A percentile compares a stretch with the other conserved stretches of the same genome.
These are phyloP conservation scores for Beta corolliflora DNA, from an alignment of 179 eudicot genomes.

Conservation along the genomic window DNA sequence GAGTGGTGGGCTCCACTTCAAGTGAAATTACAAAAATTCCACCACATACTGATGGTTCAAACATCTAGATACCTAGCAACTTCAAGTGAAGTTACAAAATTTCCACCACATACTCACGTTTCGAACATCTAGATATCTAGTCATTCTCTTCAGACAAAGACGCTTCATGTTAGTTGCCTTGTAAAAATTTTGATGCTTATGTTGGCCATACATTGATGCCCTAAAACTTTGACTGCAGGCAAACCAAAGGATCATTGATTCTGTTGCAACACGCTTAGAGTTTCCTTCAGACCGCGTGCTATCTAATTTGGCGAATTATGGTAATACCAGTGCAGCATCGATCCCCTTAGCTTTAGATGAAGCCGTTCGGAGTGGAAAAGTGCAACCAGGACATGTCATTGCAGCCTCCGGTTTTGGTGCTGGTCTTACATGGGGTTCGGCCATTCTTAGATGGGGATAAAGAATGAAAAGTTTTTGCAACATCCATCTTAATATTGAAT, in stretches of 20 bases:
- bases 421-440: constrained; percentile 98
- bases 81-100: too few species aligned
- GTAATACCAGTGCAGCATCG: constrained; percentile 95
- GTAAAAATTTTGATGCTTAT: not conserved
- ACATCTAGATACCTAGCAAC: too few species aligned
- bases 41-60: too few species aligned
- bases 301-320: constrained; percentile 85
- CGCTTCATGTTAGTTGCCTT: not conserved
- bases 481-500: constrained; percentile 18
- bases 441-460: constrained; percentile 86
- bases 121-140: too few species aligned
- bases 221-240: constrained; percentile 53
- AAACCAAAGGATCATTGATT: constrained; percentile 90
- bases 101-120: too few species aligned
- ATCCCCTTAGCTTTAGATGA: constrained; percentile 95
- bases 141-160: too few species aligned
- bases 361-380: constrained; percentile 86
- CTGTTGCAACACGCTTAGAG: constrained; percentile 74
- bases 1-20: too few species aligned
- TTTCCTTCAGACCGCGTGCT: constrained; percentile 75
- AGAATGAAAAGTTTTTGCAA: not conserved
- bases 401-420: constrained; percentile 97
- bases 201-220: constrained; percentile 1
- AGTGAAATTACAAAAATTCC: too few species aligned
- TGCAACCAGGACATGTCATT: constrained; percentile 69